These are phyloP conservation scores for Mycosphaerella sp. DNA, from an alignment of 2,329 filamentous ascomycete genomes.

Conservation along the genomic window DNA sequence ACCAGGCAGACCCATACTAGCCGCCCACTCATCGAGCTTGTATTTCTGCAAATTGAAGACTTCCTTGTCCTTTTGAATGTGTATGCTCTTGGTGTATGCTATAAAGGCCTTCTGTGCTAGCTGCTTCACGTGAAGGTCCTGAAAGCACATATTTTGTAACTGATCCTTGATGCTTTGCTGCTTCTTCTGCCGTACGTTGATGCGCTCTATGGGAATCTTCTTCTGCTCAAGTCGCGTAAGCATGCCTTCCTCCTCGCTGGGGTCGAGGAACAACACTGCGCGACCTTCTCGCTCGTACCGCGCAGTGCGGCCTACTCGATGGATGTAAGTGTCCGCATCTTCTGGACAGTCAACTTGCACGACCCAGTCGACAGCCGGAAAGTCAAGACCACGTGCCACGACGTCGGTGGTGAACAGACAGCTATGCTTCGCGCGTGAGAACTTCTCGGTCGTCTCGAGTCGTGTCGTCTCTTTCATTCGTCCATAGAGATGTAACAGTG, in stretches of 20 bases:
- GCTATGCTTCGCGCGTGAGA: slow-evolving; percentile 71
- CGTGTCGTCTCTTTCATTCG: slow-evolving; percentile 87
- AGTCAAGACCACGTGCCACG: slow-evolving; percentile 87
- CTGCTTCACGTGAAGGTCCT: slow-evolving; percentile 89
- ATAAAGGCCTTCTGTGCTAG: slow-evolving; percentile 94
- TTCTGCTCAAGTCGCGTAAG: slow-evolving; percentile 75
- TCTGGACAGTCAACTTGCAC: slow-evolving; percentile 98
- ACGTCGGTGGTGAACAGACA: slow-evolving; percentile 96
- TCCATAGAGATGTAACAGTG: slow-evolving; percentile 85
- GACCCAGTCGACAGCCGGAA: slow-evolving; percentile 95
- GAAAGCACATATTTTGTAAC: slow-evolving; percentile 91
- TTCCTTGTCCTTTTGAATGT: slow-evolving; percentile 86
- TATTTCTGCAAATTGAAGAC: slow-evolving; percentile 80
- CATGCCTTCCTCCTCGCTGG: slow-evolving; percentile 91
- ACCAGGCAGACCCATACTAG: slow-evolving; percentile 80
- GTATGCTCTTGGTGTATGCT: slow-evolving; percentile 77
- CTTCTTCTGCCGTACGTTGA: slow-evolving; percentile 84
- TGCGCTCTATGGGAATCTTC: slow-evolving; percentile 79
- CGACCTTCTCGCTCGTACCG: slow-evolving; percentile 81
- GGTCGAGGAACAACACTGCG: slow-evolving; percentile 85
- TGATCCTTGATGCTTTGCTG: slow-evolving; percentile 78
- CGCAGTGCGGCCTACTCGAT: slow-evolving; percentile 91
- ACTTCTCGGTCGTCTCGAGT: slow-evolving; percentile 78
- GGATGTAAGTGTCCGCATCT: slow-evolving; percentile 95
- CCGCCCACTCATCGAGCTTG: slow-evolving; percentile 77